Base-by-base conservation (phyloP, 306 rosid species). In the Castanospermum australe region DNA sequence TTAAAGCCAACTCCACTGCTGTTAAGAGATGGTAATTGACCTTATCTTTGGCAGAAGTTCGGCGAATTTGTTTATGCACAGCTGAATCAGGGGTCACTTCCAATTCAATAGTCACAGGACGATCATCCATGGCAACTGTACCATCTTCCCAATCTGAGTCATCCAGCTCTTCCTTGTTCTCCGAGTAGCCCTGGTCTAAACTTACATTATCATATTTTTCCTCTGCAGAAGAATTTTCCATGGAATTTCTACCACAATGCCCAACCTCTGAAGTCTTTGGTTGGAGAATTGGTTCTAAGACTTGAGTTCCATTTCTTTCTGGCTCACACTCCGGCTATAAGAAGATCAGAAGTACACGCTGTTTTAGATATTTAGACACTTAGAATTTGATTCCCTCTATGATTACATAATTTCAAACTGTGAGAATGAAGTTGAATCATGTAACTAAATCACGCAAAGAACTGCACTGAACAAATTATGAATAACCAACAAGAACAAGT, bases 111-210 rank as follows among this genome's bases (percentile, higher is more conserved):
- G 97, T 90, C 79, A 92, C 71, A 33, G 84, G 79, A 52, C 48
- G 63, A 88, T 83, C 83, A 36, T 71, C 86, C 44, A 73, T 25
- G 51, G 84, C 79, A 82, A 90, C 74, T 66, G 78, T 51, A 67
- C 97, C 98, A 82, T 95, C 98, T 87, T 95, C 98, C 99, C 98
- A 92, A 84, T 92, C 97, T 0, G 89, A 83, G 82, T 92, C 94
- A 84, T 88, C 66, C 78, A 88, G 59, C 50, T 92, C 97, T 68
- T 87, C 94, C 83, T 36, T 67, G 48, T 75, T 75, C 12, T 92
- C 83, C 18, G 67, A 38, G 67, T 50, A 25, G 72, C 62, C 52
- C 68, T 73, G 51, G 67, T 68, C 82, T n/a, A 82, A 52, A 84
- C 68, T 78, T 79, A 30, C 77, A 74, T 45, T 79, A 55, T 64